A percentile compares a stretch with the other conserved stretches of the same genome.
phyloP scores from a whole-genome alignment of 371 early-diverging fungal species.

The Amoeboaphelidium occidentale region DNA sequence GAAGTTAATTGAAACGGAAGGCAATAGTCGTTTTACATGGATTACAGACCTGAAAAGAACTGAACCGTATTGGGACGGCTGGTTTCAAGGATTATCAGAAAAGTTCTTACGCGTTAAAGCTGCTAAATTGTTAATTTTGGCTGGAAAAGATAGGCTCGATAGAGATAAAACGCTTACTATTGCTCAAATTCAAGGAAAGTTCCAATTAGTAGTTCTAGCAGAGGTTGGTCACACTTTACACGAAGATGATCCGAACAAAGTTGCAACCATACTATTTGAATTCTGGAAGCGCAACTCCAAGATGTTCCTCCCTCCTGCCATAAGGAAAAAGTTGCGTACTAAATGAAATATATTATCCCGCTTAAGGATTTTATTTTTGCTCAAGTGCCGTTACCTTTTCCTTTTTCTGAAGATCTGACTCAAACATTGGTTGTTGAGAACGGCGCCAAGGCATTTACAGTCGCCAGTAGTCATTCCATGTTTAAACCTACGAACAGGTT shows the following conservation, averaged over 20 bases:
- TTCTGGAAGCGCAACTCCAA: slow-evolving; percentile 58
- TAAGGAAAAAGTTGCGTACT: no score
- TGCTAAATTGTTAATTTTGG: slow-evolving; percentile 57
- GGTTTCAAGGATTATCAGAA: slow-evolving; percentile 57
- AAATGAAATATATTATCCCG: no score
- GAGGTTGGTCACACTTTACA: slow-evolving; percentile 70
- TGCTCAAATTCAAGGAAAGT: slow-evolving; percentile 83
- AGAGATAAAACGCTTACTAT: slow-evolving; percentile 54
- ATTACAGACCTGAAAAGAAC: neutral
- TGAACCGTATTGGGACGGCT: slow-evolving; percentile 18
- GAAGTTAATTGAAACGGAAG: neutral
- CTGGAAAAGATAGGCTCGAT: slow-evolving; percentile 72
- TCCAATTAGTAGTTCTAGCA: slow-evolving; percentile 56
- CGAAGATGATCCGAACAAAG: slow-evolving; percentile 56
- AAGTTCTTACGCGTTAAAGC: slow-evolving; percentile 43
- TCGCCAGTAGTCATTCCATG: no score
- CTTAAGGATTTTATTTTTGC: no score
- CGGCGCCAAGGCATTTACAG: no score
- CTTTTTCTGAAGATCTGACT: no score
- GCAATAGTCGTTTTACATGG: neutral
- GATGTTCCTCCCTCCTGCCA: slow-evolving; percentile 34
- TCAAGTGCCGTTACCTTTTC: no score
- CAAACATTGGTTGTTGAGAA: no score
- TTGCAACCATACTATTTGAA: slow-evolving; percentile 35
- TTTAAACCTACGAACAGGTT: no score